These are phyloP conservation scores for Isoetes taiwanensis DNA, from an alignment of 75 land plant species.

Conservation along the genomic window DNA sequence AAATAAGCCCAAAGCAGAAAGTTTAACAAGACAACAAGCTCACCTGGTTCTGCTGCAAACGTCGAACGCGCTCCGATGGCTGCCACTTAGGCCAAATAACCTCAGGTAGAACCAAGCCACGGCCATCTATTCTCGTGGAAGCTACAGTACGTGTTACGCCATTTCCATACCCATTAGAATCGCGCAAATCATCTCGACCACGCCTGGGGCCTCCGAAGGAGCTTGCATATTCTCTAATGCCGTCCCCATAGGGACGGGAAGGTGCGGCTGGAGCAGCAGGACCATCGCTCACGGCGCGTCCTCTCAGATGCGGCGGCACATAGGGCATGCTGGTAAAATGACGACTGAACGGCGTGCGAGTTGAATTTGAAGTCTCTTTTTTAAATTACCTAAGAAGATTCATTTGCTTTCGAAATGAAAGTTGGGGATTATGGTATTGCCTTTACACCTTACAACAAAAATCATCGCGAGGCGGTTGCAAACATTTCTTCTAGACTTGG, in stretches of 20 bases:
- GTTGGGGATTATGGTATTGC: no score
- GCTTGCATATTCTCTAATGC: constrained; percentile 11
- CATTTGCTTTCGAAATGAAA: no score
- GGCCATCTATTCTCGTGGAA: constrained; percentile 4
- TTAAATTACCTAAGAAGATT: no score
- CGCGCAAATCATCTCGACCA: constrained; percentile 1
- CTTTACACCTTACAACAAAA: no score
- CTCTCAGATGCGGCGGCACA: constrained; percentile 58
- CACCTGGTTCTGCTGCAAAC: constrained; percentile 43
- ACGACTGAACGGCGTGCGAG: no score
- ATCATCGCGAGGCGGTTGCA: no score
- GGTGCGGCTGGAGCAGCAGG: constrained; percentile 3
- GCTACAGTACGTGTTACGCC: neutral
- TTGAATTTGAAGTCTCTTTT: no score
- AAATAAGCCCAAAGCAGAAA: no score
- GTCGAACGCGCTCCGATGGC: constrained; percentile 53
- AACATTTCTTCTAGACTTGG: no score
- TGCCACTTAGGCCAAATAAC: constrained; percentile 39
- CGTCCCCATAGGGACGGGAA: neutral
- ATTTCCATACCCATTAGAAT: constrained; percentile 10
- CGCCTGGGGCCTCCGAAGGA: constrained; percentile 11
- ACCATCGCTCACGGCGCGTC: constrained; percentile 12
- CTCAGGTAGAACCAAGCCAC: constrained; percentile 19
- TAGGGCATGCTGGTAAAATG: constrained; percentile 41
- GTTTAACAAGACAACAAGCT: neutral